Evolutionary conservation across 2,329 filamentous ascomycete genomes (phyloP).

Genomic region (Boeremia exigua): DNA sequence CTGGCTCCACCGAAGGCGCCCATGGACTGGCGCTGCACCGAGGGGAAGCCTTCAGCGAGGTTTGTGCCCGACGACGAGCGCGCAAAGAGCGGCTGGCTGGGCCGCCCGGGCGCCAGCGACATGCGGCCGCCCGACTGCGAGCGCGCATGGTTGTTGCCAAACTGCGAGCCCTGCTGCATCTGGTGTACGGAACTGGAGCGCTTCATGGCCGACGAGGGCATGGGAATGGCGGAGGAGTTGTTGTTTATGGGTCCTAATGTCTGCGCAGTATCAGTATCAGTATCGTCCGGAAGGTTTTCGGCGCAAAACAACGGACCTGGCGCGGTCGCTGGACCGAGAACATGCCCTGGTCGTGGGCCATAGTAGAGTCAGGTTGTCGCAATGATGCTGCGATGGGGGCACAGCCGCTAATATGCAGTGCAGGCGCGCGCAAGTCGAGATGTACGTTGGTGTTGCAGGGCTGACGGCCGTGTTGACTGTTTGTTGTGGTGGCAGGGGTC

Average conservation of each 20-base stretch:
- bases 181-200: slow-evolving; percentile 80
- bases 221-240: slow-evolving; percentile 73
- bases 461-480: slow-evolving; percentile 32
- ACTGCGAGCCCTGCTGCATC: slow-evolving; percentile 60
- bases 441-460: slow-evolving; percentile 14
- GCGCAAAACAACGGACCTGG: slow-evolving; percentile 68
- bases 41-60: slow-evolving; percentile 81
- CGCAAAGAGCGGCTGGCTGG: slow-evolving; percentile 85
- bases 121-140: slow-evolving; percentile 83
- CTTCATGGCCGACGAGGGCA: slow-evolving; percentile 93
- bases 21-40: slow-evolving; percentile 83
- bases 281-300: slow-evolving; percentile 14
- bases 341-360: slow-evolving; percentile 62
- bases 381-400: not conserved
- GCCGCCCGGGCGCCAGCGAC: slow-evolving; percentile 79
- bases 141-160: slow-evolving; percentile 74
- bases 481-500: slow-evolving; percentile 36
- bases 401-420: not conserved
- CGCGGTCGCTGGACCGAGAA: slow-evolving; percentile 92
- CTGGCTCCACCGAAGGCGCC: slow-evolving; percentile 64
- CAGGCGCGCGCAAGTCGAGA: not conserved
- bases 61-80: slow-evolving; percentile 84
- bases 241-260: slow-evolving; percentile 86
- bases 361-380: slow-evolving; percentile 13
- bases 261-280: slow-evolving; percentile 54